Evolutionary conservation across 2,329 filamentous ascomycete species (phyloP).

Genomic region (Aspergillus felis): DNA sequence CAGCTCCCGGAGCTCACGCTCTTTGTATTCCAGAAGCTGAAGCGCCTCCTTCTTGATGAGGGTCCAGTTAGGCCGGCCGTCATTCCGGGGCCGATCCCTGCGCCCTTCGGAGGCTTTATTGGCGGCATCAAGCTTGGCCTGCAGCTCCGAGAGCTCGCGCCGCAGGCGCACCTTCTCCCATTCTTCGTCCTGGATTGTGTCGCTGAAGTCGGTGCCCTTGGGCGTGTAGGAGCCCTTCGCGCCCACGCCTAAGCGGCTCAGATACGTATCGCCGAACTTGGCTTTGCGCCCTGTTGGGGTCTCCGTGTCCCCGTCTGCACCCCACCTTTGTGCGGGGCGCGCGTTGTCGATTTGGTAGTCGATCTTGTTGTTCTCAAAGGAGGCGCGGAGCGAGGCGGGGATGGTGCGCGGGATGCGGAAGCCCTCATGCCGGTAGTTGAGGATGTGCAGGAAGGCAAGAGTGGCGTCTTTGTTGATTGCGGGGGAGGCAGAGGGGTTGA

Average conservation of each 20-base stretch:
- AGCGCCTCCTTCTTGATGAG: constrained; percentile 92
- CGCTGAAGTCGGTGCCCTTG: constrained; percentile 84
- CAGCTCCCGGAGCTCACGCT: constrained; percentile 69
- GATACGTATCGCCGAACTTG: constrained; percentile 96
- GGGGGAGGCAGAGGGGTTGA: constrained; percentile 80
- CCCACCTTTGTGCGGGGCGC: constrained; percentile 70
- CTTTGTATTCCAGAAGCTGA: constrained; percentile 91
- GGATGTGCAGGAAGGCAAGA: constrained; percentile 91
- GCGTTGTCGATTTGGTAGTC: constrained; percentile 89
- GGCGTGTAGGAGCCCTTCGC: constrained; percentile 74
- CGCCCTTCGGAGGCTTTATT: constrained; percentile 68
- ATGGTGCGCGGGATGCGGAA: constrained; percentile 90
- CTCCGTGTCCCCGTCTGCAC: constrained; percentile 69
- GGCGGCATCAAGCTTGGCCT: constrained; percentile 79
- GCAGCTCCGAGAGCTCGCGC: constrained; percentile 84
- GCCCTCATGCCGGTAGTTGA: constrained; percentile 93
- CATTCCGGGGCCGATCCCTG: constrained; percentile 51
- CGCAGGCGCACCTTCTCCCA: constrained; percentile 97
- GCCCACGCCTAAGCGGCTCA: constrained; percentile 77
- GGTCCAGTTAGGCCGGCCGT: constrained; percentile 77
- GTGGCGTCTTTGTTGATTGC: constrained; percentile 92
- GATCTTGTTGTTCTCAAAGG: constrained; percentile 93
- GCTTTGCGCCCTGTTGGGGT: constrained; percentile 86
- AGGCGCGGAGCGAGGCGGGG: constrained; percentile 82
- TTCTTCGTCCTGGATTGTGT: constrained; percentile 79